A percentile compares a stretch with the other conserved stretches of the same genome.
Conservation (phyloP, 805 yeast species). For the Yarrowia sp. region DNA sequence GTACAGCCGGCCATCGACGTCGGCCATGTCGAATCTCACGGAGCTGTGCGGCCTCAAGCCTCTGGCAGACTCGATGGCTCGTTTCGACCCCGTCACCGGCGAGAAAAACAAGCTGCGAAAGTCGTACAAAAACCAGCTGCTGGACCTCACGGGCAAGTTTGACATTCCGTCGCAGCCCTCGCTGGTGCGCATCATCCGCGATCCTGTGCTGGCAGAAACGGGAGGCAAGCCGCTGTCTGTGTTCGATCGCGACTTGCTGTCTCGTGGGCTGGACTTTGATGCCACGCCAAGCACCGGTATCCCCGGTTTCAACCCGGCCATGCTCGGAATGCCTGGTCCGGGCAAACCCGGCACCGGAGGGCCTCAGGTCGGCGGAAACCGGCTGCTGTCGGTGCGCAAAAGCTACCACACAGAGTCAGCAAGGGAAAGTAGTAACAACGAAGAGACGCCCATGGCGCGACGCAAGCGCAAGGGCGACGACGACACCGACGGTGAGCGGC, state of each 20-base stretch:
- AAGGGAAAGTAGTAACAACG: constrained; percentile 18
- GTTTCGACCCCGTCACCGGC: constrained; percentile 82
- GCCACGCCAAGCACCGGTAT: constrained; percentile 65
- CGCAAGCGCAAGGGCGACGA: constrained; percentile 14
- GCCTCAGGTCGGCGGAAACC: constrained; percentile 2
- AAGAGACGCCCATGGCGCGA: constrained; percentile 13
- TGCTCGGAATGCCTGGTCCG: constrained; percentile 39
- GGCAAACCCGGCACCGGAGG: background rate
- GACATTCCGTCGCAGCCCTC: constrained; percentile 38
- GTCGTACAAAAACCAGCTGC: constrained; percentile 89
- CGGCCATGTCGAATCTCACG: constrained; percentile 71
- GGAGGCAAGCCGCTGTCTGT: constrained; percentile 45
- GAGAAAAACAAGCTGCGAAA: constrained; percentile 91
- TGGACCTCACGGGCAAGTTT: constrained; percentile 69
- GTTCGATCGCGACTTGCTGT: constrained; percentile 50
- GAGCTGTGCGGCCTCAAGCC: constrained; percentile 62
- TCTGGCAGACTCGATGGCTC: constrained; percentile 75
- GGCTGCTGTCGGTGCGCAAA: constrained; percentile 2
- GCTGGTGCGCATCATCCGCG: constrained; percentile 1
- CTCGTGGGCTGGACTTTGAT: constrained; percentile 54
- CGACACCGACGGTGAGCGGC: constrained; percentile 13
- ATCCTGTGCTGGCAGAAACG: constrained; percentile 32
- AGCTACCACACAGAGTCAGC: constrained; percentile 16
- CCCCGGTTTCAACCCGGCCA: constrained; percentile 69
- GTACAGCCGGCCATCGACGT: constrained; percentile 32